A percentile compares a stretch with the other conserved stretches of the same genome.
phyloP scores from a whole-genome alignment of 768 basidiomycete species.

The Leucosporidium yakuticum region DNA sequence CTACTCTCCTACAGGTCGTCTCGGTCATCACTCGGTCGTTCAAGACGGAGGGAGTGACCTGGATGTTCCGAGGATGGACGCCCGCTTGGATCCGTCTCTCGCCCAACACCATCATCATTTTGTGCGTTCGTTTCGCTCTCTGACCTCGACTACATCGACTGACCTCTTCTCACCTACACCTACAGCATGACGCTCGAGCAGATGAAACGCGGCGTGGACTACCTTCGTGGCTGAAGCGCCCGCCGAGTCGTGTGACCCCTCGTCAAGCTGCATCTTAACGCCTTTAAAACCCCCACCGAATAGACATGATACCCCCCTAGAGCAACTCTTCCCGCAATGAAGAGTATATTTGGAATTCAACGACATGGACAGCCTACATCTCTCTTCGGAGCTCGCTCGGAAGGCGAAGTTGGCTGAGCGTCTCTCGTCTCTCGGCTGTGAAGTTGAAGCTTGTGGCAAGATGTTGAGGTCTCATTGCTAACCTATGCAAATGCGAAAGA shows the following conservation, averaged over 20 bases:
- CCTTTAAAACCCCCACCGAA: neutral
- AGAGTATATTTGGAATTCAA: neutral
- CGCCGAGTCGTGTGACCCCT: no score
- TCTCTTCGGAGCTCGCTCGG: no score
- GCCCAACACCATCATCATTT: slow-evolving; percentile 36
- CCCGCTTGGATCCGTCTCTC: slow-evolving; percentile 38
- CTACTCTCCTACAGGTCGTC: neutral
- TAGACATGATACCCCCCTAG: neutral
- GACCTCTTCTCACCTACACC: neutral
- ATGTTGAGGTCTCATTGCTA: no score
- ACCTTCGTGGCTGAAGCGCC: neutral
- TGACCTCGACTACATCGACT: no score
- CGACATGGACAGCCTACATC: neutral
- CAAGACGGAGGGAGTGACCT: slow-evolving; percentile 34
- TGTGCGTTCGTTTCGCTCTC: slow-evolving; percentile 10
- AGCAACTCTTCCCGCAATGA: neutral
- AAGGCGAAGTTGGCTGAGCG: no score
- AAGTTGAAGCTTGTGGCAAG: no score
- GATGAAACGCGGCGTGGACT: slow-evolving; percentile 25
- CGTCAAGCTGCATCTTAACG: neutral
- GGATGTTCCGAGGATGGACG: slow-evolving; percentile 36
- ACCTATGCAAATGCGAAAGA: neutral
- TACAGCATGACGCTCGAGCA: slow-evolving; percentile 29
- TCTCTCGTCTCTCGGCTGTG: no score
- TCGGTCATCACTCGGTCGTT: slow-evolving; percentile 30